Base-by-base conservation (phyloP, 306 rosid genomes). In the Fagus crenata region DNA sequence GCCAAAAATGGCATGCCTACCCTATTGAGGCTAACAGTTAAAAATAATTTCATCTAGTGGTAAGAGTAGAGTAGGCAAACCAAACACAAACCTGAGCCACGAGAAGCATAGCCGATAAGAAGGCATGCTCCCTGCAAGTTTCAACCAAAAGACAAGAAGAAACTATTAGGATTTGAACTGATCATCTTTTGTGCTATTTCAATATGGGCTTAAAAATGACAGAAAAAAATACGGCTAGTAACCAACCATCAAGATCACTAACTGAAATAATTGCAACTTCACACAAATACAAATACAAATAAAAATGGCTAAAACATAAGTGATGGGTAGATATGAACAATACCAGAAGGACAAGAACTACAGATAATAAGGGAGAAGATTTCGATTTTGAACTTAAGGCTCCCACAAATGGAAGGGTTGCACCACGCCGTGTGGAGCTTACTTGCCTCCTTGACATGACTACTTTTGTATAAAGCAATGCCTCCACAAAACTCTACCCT, bases 311-410 rank as follows among this genome's bases (percentile, higher is more conserved):
- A 51, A 54, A 69, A 32, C 71, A 46, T 5, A 39, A 53, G 15
- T 14, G 59, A 35, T 28, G 3, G 31, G 15, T 65, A 33, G 14
- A 77, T 35, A 68, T 31, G 73, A 70, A 75, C 36, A 37, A 87
- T 87, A 93, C 97, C 97, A 90, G 65, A 60, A 93, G 87, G 58
- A 91, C 85, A 58, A 90, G 92, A 76, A 85, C 79, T 63, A 89
- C 69, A 33, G 93, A 83, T 31, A 85, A 71, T n/a, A 89, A 31
- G 1, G 98, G 93, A 55, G 96, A 91, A 40, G 97, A 77, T 83
- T 76, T 90, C 0, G 93, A 85, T 81, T 93, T 93, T 42, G 98
- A 80, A 71, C 82, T n/a, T 54, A 91, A 64, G 28, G 89, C 83
- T 83, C 92, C 93, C 28, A 90, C 75, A 76, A 90, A 83, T 64